Evolutionary conservation across 2,329 filamentous ascomycete species (phyloP), one percentile per base, ranked within the genome.

Genomic region (Lecanicillium sp.): DNA sequence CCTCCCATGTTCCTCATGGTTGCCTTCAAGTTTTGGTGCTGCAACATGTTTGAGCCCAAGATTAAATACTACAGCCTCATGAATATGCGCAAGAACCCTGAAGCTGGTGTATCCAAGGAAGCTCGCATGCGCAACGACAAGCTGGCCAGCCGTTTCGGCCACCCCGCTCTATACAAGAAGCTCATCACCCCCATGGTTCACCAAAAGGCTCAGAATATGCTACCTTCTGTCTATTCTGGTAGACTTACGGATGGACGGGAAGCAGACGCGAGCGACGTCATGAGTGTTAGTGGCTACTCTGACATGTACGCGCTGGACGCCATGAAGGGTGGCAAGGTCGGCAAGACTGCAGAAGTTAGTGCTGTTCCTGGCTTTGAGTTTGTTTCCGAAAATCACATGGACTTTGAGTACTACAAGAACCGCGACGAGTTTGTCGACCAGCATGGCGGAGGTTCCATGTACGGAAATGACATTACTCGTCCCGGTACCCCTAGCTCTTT

Each of bases 141-240:
- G 51, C 74, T 88, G 40, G 83, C 75, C 43, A 79, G 78, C 17
- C 75, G 85, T 18, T 98, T 95, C 55, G 89, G 88, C 2, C 87
- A 98, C 56, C 92, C 90, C 2, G 88, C 85, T 4, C 71, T 96
- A 13, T 95, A 92, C 67, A 85, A 84, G 59, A 83, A 85, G 4
- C 71, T 96, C 15, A 89, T 90, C 50, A 94, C 88, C 0, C 90
- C 90, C 3, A 95, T 96, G 89, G 90, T 96, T 4, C 83, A 94
- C 51, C 83, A 86, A 38, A 94, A 85, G 60, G 86, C 87, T 3
- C 85, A 92, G 52, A 88, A 92, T 43, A 73, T 92, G 29, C 72
- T 98, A 9, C 81, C 83, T n/a, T 78, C 84, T 31, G 73, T 98
- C 35, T 95, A 95, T 57, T 80, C 80, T 17, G 90, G 89, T 9